Evolutionary conservation across 495 filamentous ascomycete genomes (phyloP).

Genomic region (Neurospora sp.): DNA sequence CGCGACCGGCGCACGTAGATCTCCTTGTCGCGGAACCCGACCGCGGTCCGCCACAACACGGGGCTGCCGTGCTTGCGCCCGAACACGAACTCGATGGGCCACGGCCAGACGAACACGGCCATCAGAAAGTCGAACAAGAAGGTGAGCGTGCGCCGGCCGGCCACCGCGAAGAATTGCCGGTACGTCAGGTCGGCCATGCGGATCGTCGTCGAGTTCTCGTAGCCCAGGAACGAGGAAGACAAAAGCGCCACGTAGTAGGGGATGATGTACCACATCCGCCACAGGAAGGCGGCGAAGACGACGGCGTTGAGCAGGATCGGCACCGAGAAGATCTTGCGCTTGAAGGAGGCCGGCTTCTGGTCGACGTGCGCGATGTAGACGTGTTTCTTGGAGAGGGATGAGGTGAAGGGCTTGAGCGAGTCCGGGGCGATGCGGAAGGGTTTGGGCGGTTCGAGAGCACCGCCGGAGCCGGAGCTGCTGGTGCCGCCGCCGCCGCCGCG

Average conservation of each 20-base stretch:
- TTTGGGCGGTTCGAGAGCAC: conserved; percentile 28
- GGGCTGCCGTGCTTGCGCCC: conserved; percentile 44
- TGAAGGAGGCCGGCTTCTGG: conserved; percentile 48
- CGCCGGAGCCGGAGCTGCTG: conserved; percentile 5
- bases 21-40: conserved; percentile 63
- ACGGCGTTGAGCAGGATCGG: conserved; percentile 58
- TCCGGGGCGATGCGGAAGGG: conserved; percentile 56
- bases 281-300: conserved; percentile 47
- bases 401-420: conserved; percentile 49
- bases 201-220: conserved; percentile 47
- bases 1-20: conserved; percentile 63
- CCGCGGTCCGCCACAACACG: conserved; percentile 54
- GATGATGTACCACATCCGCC: conserved; percentile 48
- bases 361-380: conserved; percentile 79
- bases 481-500: background rate
- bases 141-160: conserved; percentile 43
- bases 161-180: conserved; percentile 35
- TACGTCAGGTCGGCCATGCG: conserved; percentile 42
- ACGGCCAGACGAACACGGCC: conserved; percentile 55
- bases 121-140: conserved; percentile 66
- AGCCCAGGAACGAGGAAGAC: conserved; percentile 43
- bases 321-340: conserved; percentile 65
- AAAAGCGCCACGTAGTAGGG: conserved; percentile 59
- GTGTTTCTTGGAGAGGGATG: conserved; percentile 47
- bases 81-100: conserved; percentile 64